Evolutionary conservation across 768 basidiomycete genomes (phyloP).

Genomic region (Boletus edulis): DNA sequence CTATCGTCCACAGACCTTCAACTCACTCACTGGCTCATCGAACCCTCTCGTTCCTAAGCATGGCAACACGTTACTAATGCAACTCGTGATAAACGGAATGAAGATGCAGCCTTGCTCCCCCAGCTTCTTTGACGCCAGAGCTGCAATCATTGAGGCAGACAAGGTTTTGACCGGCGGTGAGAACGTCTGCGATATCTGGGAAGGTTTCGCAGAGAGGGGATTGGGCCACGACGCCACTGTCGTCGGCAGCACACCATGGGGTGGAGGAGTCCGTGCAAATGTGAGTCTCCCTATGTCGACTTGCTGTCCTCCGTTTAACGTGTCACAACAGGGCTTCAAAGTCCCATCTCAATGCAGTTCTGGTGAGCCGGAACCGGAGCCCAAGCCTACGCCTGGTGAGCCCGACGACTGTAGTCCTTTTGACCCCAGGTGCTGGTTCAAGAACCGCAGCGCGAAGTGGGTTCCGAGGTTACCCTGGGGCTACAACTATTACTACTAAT

Average conservation of each 20-base stretch:
- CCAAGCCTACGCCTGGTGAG: conserved; percentile 32
- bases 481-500: conserved; percentile 21
- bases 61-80: conserved; percentile 83
- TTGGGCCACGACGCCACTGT: conserved; percentile 77
- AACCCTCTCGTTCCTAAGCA: conserved; percentile 77
- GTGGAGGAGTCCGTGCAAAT: conserved; percentile 80
- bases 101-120: conserved; percentile 94
- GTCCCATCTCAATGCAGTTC: conserved; percentile 42
- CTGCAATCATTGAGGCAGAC: conserved; percentile 91
- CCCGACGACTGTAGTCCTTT: conserved; percentile 29
- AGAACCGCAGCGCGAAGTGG: conserved; percentile 16
- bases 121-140: conserved; percentile 84
- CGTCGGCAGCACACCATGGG: conserved; percentile 83
- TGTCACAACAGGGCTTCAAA: conserved; percentile 34
- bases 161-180: conserved; percentile 87
- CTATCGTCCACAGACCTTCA: conserved; percentile 49
- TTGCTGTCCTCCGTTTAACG: not conserved
- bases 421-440: conserved; percentile 26
- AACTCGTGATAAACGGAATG: conserved; percentile 90
- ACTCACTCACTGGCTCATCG: conserved; percentile 25
- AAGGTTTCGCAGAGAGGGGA: conserved; percentile 78
- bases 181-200: conserved; percentile 88
- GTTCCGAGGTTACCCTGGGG: conserved; percentile 26
- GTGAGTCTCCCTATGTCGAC: conserved; percentile 33
- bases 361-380: conserved; percentile 15